Evolutionary conservation across 495 filamentous ascomycete species (phyloP).

Genomic region (Penicillium canariense): DNA sequence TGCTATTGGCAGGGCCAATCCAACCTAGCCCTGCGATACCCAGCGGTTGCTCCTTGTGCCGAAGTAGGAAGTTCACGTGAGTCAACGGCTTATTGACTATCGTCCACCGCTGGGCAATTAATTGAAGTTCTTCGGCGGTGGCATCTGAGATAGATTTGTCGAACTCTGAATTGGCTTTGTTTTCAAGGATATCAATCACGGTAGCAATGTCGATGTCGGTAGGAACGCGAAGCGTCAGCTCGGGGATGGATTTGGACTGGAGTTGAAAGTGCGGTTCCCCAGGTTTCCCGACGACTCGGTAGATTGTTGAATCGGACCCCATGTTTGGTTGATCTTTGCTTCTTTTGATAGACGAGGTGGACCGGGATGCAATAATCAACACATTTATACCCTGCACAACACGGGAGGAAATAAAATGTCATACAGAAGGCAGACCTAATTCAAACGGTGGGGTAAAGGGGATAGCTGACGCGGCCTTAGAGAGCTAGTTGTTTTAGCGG

Average conservation of each 20-base stretch:
- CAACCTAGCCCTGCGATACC: constrained; percentile 11
- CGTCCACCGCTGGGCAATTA: constrained; percentile 6
- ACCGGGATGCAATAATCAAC: no score
- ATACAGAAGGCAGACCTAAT: no score
- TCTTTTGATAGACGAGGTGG: no score
- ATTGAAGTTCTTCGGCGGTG: not conserved
- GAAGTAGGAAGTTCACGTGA: constrained; percentile 2
- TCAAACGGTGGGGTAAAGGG: no score
- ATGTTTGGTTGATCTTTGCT: no score
- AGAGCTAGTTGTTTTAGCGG: no score
- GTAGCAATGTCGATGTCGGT: not conserved
- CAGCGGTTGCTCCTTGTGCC: not conserved
- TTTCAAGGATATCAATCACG: not conserved
- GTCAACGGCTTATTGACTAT: not conserved
- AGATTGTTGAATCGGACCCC: no score
- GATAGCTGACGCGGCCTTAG: no score
- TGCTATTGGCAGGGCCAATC: constrained; percentile 1
- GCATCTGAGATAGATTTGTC: constrained; percentile 7
- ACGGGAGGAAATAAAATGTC: no score
- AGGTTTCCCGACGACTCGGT: no score
- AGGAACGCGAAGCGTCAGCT: not conserved
- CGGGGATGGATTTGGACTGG: not conserved
- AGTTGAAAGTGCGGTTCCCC: no score
- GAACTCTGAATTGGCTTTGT: constrained; percentile 11
- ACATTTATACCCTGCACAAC: no score